phyloP scores from a whole-genome alignment of 1,284 basidiomycete species.

The Wolfiporia cocos region DNA sequence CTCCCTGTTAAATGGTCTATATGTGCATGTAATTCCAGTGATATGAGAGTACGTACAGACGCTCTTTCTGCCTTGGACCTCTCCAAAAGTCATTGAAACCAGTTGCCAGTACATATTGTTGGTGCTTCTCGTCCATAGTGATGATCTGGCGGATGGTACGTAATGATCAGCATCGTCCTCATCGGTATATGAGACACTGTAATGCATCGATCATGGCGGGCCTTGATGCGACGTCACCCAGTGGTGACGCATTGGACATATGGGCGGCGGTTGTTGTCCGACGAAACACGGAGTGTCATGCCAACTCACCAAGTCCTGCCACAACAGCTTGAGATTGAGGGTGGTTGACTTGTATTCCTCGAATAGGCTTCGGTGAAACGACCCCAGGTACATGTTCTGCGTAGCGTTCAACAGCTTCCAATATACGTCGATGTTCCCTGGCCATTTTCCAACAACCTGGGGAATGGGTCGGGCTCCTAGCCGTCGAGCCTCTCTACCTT shows the following conservation, averaged over 20 bases:
- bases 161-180: too few relatives aligned
- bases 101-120: slow-evolving; percentile 59
- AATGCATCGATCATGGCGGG: too few relatives aligned
- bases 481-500: slow-evolving; percentile 36
- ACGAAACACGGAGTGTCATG: not conserved
- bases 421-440: slow-evolving; percentile 66
- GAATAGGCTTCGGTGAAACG: slow-evolving; percentile 58
- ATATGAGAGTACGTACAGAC: slow-evolving; percentile 39
- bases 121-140: slow-evolving; percentile 65
- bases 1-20: too few relatives aligned
- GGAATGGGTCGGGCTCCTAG: slow-evolving; percentile 48
- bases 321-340: slow-evolving; percentile 58
- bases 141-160: slow-evolving; percentile 52
- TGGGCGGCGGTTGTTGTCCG: too few relatives aligned
- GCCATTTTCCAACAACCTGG: slow-evolving; percentile 61
- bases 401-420: slow-evolving; percentile 47
- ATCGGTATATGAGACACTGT: too few relatives aligned
- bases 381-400: slow-evolving; percentile 51
- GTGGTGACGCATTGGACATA: too few relatives aligned
- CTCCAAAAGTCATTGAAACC: slow-evolving; percentile 64
- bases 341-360: slow-evolving; percentile 64
- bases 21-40: too few relatives aligned
- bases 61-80: slow-evolving; percentile 53
- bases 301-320: slow-evolving; percentile 45
- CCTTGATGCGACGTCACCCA: too few relatives aligned